These are phyloP conservation scores for Wickerhamiella pararugosa DNA, from an alignment of 1,139 yeast genomes.

Conservation along the genomic window DNA sequence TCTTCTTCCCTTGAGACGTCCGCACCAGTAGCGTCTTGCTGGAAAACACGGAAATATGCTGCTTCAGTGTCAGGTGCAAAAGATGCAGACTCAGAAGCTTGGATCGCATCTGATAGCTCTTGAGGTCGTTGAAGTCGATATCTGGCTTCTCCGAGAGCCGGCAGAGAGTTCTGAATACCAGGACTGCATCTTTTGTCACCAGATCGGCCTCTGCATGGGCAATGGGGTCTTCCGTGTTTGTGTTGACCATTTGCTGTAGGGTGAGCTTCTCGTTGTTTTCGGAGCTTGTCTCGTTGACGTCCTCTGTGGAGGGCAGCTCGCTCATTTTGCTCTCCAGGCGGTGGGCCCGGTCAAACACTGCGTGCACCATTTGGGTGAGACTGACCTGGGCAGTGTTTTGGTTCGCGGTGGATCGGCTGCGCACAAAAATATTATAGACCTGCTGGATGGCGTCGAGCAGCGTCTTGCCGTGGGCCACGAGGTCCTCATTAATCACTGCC, in stretches of 20 bases:
- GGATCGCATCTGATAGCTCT: constrained; percentile 83
- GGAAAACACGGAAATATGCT: constrained; percentile 71
- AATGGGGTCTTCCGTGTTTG: constrained; percentile 14
- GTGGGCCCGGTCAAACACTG: constrained; percentile 65
- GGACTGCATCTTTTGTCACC: constrained; percentile 76
- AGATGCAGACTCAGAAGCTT: constrained; percentile 79
- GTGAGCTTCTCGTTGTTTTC: constrained; percentile 8
- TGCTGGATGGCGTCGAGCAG: constrained; percentile 83
- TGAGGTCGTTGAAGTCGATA: constrained; percentile 60
- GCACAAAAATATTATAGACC: constrained; percentile 78
- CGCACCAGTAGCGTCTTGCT: constrained; percentile 27
- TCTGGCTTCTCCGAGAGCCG: constrained; percentile 66
- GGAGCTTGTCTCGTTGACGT: neutral
- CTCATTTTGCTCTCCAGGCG: constrained; percentile 4
- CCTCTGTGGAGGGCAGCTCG: neutral
- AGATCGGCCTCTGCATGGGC: constrained; percentile 30
- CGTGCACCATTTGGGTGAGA: constrained; percentile 75
- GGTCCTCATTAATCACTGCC: constrained; percentile 61
- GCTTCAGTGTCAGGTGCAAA: constrained; percentile 70
- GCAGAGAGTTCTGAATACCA: constrained; percentile 88
- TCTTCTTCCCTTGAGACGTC: constrained; percentile 10
- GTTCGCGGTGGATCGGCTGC: constrained; percentile 65
- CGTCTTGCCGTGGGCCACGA: constrained; percentile 85
- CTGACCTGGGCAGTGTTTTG: constrained; percentile 95
- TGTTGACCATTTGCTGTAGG: constrained; percentile 14